A percentile compares a stretch with the other conserved stretches of the same genome.
Conservation (phyloP, 495 filamentous ascomycete species). For the Sabuloglossum arenarium region DNA sequence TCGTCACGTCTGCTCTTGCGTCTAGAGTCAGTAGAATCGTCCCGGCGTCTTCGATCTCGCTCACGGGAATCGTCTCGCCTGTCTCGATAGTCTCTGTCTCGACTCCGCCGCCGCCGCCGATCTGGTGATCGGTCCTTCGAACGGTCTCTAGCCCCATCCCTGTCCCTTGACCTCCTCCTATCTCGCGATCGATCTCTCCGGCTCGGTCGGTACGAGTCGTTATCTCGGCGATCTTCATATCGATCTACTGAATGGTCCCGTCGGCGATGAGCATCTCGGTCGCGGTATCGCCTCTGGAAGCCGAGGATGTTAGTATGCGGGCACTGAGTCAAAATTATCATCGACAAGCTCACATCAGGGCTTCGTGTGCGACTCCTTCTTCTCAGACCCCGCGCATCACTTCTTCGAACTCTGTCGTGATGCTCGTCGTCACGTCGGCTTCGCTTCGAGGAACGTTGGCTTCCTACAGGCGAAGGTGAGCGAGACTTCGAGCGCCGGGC, state of each 20-base stretch:
- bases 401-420: conserved; percentile 40
- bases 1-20: conserved; percentile 48
- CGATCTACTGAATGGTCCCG: conserved; percentile 58
- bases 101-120: conserved; percentile 36
- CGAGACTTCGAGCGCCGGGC: conserved; percentile 80
- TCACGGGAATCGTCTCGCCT: conserved; percentile 71
- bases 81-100: conserved; percentile 50
- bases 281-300: conserved; percentile 28
- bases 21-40: conserved; percentile 58
- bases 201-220: conserved; percentile 40
- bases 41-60: conserved; percentile 42
- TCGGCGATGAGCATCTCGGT: conserved; percentile 40
- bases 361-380: conserved; percentile 49
- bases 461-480: conserved; percentile 93
- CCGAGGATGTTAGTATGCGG: conserved; percentile 21
- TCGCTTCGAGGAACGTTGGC: conserved; percentile 45
- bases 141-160: conserved; percentile 32
- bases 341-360: conserved; percentile 30
- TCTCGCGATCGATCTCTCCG: conserved; percentile 47
- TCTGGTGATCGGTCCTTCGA: conserved; percentile 20
- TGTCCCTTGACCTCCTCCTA: conserved; percentile 33
- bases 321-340: background rate
- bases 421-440: conserved; percentile 58
- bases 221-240: conserved; percentile 27
- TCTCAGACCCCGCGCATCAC: conserved; percentile 37